Evolutionary conservation across 441 rosid genomes (phyloP), one percentile per base, ranked within the genome.

Genomic region (Dalechampia spathulata): DNA sequence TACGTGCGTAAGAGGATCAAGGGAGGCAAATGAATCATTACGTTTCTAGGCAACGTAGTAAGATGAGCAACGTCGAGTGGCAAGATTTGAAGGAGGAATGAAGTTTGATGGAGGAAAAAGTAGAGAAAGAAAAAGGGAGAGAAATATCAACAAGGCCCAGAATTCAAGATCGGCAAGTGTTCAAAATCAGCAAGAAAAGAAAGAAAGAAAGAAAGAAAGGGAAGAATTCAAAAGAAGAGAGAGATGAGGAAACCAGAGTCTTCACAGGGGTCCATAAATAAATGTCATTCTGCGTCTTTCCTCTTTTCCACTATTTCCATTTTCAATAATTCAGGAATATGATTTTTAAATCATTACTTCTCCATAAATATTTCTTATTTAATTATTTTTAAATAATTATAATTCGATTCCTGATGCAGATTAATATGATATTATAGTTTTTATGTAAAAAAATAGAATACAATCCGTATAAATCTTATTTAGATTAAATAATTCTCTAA

Each of bases 21-120:
- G n/a, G n/a, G n/a, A n/a, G n/a, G n/a, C n/a, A n/a, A n/a, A 42
- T 13, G 12, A 27, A 22, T 26, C 44, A 51, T 50, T 17, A 32
- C 43, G 5, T 49, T 49, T 49, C 39, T 23, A 56, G 66, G 47
- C 71, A n/a, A n/a, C n/a, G n/a, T n/a, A n/a, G n/a, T n/a, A n/a
- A n/a, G n/a, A n/a, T n/a, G n/a, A n/a, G n/a, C n/a, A n/a, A n/a
- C n/a, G n/a, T n/a, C n/a, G n/a, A 62, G 63, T 57, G 19, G 57
- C 20, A 37, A 16, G 47, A 40, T 40, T 22, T 25, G 23, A 47
- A 25, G 26, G 36, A 20, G 6, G 22, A 21, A 45, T 10, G 21
- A n/a, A 57, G 48, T 27, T 36, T 10, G 13, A 12, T 20, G 15
- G 34, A 16, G 53, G 19, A 43, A 34, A n/a, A 28, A 16, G 44